These are phyloP conservation scores for Cercospora zeina DNA, from an alignment of 2,329 filamentous ascomycete genomes.

Conservation along the genomic window DNA sequence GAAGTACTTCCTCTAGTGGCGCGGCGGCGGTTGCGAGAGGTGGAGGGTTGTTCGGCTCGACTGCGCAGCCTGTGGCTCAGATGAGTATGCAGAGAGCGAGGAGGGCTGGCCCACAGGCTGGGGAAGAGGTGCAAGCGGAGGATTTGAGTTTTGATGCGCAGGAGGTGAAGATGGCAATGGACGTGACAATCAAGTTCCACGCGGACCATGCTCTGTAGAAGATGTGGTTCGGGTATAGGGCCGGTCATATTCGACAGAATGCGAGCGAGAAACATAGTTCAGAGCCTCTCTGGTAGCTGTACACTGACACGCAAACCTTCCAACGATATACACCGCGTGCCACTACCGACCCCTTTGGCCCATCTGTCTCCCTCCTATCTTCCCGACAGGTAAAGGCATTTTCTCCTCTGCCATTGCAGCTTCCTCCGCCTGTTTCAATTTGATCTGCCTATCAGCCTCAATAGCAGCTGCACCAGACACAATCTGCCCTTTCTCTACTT, in stretches of 20 bases:
- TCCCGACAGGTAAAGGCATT: slow-evolving; percentile 34
- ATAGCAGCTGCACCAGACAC: slow-evolving; percentile 36
- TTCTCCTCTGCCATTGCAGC: slow-evolving; percentile 39
- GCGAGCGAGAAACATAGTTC: background rate
- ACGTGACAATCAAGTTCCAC: slow-evolving; percentile 30
- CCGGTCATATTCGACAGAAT: background rate
- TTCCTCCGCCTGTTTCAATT: slow-evolving; percentile 32
- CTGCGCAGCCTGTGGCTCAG: background rate
- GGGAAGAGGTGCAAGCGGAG: slow-evolving; percentile 12
- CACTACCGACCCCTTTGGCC: slow-evolving; percentile 27
- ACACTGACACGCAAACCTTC: slow-evolving; percentile 1
- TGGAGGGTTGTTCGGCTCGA: background rate
- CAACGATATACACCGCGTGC: background rate
- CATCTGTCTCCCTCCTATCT: slow-evolving; percentile 37
- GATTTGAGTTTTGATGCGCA: slow-evolving; percentile 31
- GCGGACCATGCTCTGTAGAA: slow-evolving; percentile 23
- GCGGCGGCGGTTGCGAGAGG: background rate
- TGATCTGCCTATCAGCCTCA: slow-evolving; percentile 33
- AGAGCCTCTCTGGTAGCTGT: slow-evolving; percentile 6
- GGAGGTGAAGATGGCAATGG: slow-evolving; percentile 30
- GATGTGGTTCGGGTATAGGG: background rate
- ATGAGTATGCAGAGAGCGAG: background rate
- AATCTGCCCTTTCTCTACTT: slow-evolving; percentile 52
- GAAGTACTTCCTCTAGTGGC: background rate
- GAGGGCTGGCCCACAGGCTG: slow-evolving; percentile 1